These are phyloP conservation scores for Apiospora arundinis DNA, from an alignment of 2,329 filamentous ascomycete genomes.

Conservation along the genomic window DNA sequence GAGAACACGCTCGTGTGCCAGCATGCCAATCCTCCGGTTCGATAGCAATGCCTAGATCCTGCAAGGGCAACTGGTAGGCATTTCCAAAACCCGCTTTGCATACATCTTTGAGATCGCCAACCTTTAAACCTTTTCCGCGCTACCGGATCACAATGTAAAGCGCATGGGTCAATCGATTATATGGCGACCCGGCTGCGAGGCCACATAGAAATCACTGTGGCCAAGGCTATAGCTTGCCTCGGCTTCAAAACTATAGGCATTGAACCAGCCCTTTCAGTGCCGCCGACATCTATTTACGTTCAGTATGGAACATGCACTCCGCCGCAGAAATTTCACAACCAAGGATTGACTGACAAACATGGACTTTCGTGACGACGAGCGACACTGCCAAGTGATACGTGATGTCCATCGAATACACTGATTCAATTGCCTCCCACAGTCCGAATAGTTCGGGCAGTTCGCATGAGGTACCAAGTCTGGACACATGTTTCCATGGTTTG, in stretches of 20 bases:
- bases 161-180: not conserved
- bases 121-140: not conserved
- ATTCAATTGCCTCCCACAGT: not conserved
- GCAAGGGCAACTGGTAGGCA: not conserved
- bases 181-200: too few species aligned
- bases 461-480: not conserved
- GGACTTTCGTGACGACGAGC: too few species aligned
- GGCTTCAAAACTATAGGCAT: not conserved
- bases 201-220: too few species aligned
- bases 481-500: too few species aligned
- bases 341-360: not conserved
- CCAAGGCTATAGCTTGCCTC: not conserved
- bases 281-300: not conserved
- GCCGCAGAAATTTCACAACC: too few species aligned
- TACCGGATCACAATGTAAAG: not conserved
- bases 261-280: not conserved
- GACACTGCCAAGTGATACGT: not conserved
- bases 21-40: not conserved
- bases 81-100: not conserved
- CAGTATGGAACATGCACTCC: not conserved
- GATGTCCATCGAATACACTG: not conserved
- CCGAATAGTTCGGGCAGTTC: not conserved
- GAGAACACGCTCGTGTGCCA: not conserved
- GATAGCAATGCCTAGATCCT: not conserved
- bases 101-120: not conserved